Base-by-base conservation (phyloP, 768 basidiomycete genomes). In the Asterophora lycoperdoides region DNA sequence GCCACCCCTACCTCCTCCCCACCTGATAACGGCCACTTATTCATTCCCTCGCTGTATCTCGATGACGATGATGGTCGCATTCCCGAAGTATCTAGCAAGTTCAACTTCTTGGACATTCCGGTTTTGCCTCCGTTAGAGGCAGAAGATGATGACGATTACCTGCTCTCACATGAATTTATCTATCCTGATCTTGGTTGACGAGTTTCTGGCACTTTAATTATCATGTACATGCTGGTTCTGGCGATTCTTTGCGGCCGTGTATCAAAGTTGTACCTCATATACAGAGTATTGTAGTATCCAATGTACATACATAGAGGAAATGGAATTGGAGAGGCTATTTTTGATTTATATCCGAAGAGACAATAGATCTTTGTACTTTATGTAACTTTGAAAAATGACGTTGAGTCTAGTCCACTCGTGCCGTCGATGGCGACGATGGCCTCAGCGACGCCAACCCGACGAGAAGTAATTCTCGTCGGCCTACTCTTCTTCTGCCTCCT, bases 401-500 rank as follows among this genome's bases (percentile, higher is more conserved):
- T n/a, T n/a, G n/a, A n/a, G n/a, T n/a, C n/a, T n/a, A n/a, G 23
- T 23, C 23, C 3, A 23, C 23, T 23, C 23, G 39, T 29, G 28
- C 33, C 36, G 13, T 28, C 41, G 17, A 11, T 34, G 42, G 34
- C 48, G 50, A 43, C 51, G 46, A 70, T 71, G 69, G 56, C 66
- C 47, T 58, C 64, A 43, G 60, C 73, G 33, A 56, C 69, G 30
- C 83, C 83, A 9, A 81, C 83, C 10, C 68, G 68, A 53, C 75
- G 84, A 42, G 84, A 86, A 58, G 58, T 74, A 33, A 38, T 76
- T 51, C 61, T 87, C 49, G 68, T 84, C 46, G 60, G 70, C 40
- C 55, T 74, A 41, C 64, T 86, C 3, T 68, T 83, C 43, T 30
- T 76, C 44, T 55, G 73, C 13, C 60, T 83, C 40, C 63, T 78